Evolutionary conservation across 2,329 filamentous ascomycete genomes (phyloP), one percentile per base, ranked within the genome.

Genomic region (Colletotrichum falcatum): DNA sequence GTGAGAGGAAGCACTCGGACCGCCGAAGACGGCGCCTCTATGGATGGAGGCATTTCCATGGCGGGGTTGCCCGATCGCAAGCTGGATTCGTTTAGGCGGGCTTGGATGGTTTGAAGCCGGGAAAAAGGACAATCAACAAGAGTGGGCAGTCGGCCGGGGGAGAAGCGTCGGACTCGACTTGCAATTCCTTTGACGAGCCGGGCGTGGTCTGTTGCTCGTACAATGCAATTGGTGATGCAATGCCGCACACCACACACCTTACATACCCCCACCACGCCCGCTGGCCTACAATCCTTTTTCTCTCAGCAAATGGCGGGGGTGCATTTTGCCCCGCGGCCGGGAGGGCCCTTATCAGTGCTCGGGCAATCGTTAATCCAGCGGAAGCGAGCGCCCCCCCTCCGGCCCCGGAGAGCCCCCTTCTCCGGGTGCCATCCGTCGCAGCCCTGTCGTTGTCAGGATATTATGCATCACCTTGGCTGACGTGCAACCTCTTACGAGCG

Each of bases 1-100:
- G 83, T 79, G 18, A 90, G 82, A 28, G 86, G 82, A 63, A 78
- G 76, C 75, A 89, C 79, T 61, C 73, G 56, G 44, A 74, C 63
- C 33, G 60, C 53, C 55, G 63, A 51, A 46, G 68, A 51, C 51
- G 69, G 65, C 65, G 61, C 48, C 55, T 65, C 55, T 12, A 48
- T 23, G 33, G 55, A 56, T 18, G 55, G 46, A 49, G 66, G 51
- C 66, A 72, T 70, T 54, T 60, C 35, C 56, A 62, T 33, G 42
- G 53, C 58, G 53, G 53, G 42, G 54, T 71, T 30, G 28, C 14
- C 37, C 30, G 53, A n/a, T 61, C 30, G n/a, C 11, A 12, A 61
- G 20, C 12, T 33, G 56, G 23, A 49, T 8, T 48, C 30, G 30
- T 44, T 35, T 8, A 3, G 9, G 12, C 49, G 5, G 18, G 18